Conservation (phyloP, 352 stramenopile species). For the Phytophthora nicotianae region DNA sequence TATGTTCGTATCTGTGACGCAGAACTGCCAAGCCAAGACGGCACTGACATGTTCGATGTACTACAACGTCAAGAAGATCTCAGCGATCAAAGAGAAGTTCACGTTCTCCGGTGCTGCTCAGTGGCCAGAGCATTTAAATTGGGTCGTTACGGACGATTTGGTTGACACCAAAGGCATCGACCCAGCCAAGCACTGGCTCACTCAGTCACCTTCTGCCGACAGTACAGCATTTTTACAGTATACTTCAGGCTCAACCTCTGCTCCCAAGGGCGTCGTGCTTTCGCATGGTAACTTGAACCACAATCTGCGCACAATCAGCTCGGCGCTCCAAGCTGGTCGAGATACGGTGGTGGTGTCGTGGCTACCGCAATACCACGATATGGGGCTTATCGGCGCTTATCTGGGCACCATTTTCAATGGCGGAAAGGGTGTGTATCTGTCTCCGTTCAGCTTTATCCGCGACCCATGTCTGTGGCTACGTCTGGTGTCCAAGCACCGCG, state of each 20-base stretch:
- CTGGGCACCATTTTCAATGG: constrained; percentile 84
- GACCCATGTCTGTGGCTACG: constrained; percentile 96
- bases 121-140: constrained; percentile 91
- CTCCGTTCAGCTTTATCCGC: constrained; percentile 97
- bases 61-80: constrained; percentile 95
- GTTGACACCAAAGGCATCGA: constrained; percentile 54
- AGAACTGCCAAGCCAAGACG: constrained; percentile 90
- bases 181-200: constrained; percentile 49
- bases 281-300: constrained; percentile 96
- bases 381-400: constrained; percentile 98
- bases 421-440: constrained; percentile 97
- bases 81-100: constrained; percentile 82
- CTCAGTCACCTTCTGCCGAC: constrained; percentile 43
- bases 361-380: constrained; percentile 99
- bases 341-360: constrained; percentile 97
- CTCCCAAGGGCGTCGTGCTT: constrained; percentile 98
- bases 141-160: constrained; percentile 87
- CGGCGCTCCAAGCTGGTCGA: constrained; percentile 85
- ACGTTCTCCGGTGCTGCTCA: constrained; percentile 58
- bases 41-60: constrained; percentile 95
- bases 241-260: constrained; percentile 97
- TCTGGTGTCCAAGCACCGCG: constrained; percentile 84
- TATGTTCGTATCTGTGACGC: constrained; percentile 95
- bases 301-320: constrained; percentile 97
- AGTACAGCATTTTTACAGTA: constrained; percentile 99